Conservation (phyloP, 495 filamentous ascomycete species). For the Lepraria neglecta region DNA sequence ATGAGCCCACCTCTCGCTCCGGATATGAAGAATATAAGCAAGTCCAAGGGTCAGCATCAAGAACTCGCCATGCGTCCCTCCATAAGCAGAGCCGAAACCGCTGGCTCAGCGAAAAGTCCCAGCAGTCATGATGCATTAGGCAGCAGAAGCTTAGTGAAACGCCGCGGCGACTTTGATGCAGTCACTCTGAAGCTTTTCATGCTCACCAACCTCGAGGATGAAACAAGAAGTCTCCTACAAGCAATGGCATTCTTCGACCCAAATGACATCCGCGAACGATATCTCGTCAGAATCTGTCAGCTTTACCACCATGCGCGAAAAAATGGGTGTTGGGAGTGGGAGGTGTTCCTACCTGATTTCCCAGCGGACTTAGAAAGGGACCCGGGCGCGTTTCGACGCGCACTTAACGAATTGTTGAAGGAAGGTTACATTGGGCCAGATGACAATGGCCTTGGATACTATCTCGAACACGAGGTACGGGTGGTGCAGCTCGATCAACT, state of each 20-base stretch:
- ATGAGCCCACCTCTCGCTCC: no score
- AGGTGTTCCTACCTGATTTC: neutral
- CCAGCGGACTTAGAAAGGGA: neutral
- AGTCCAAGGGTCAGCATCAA: no score
- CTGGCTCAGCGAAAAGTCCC: no score
- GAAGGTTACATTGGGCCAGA: neutral
- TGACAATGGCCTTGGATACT: neutral
- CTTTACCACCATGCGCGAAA: neutral
- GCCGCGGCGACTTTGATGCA: neutral
- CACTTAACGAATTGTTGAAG: neutral
- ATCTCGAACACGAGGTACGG: neutral
- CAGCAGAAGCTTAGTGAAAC: neutral
- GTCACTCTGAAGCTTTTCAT: neutral
- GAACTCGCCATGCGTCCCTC: no score
- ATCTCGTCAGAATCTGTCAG: neutral
- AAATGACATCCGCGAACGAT: neutral
- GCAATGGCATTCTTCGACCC: slow-evolving; percentile 5
- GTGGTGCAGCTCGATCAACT: neutral
- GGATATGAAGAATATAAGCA: no score
- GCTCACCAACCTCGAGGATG: no score
- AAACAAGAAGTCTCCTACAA: neutral
- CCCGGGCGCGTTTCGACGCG: neutral
- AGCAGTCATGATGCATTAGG: no score
- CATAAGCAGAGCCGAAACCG: no score
- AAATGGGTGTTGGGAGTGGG: neutral